Percentiles rank a stretch among this genome's conserved stretches.
Conservation (phyloP, 148 eudicot species). For the Rhododendron kiyosumense region DNA sequence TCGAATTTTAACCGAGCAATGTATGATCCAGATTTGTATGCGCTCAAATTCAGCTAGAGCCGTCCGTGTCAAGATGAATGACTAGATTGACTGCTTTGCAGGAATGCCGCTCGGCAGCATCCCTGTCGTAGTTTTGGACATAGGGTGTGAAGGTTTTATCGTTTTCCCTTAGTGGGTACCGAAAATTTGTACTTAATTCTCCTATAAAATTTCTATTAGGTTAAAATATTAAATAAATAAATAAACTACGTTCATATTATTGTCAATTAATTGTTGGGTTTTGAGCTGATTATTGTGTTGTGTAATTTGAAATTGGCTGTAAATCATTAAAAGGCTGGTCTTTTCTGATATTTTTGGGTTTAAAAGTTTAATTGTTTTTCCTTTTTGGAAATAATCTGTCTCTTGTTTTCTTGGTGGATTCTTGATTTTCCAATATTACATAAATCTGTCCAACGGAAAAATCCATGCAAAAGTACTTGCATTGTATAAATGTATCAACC, state of each 20-base stretch:
- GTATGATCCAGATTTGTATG: too few relatives aligned
- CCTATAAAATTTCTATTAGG: not conserved
- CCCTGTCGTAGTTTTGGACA: too few relatives aligned
- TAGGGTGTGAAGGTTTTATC: not conserved
- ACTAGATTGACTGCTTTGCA: too few relatives aligned
- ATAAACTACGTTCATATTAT: not conserved
- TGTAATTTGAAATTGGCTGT: not conserved
- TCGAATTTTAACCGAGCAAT: too few relatives aligned
- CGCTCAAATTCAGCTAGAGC: too few relatives aligned
- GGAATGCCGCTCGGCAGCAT: too few relatives aligned
- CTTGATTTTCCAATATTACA: not conserved
- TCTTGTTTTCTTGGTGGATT: not conserved
- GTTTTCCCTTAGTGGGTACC: not conserved
- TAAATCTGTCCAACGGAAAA: not conserved
- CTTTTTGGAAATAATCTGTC: not conserved
- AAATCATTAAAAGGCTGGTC: not conserved
- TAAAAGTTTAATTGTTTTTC: not conserved
- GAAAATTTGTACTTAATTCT: not conserved
- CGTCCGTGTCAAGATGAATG: fast-evolving
- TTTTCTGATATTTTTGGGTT: not conserved
- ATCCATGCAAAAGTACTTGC: too few relatives aligned
- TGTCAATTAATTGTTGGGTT: not conserved
- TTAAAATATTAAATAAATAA: not conserved
- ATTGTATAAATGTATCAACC: not conserved
- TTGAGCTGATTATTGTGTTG: not conserved